Conservation (phyloP, 495 filamentous ascomycete species). For the Schizothecium vesticola region DNA sequence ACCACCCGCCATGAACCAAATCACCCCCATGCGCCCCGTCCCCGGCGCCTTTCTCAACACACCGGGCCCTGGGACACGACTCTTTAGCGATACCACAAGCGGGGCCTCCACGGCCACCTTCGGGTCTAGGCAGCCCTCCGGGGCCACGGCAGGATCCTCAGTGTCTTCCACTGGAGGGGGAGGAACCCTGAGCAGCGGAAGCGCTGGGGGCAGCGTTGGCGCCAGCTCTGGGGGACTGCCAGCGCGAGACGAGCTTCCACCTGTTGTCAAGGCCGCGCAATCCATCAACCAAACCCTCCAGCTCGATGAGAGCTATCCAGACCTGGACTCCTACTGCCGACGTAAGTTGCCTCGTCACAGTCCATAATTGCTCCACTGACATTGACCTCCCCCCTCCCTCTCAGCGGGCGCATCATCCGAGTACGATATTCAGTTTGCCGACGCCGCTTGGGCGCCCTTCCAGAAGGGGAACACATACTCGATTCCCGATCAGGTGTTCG, state of each 20-base stretch:
- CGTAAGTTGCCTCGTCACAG: slow-evolving; percentile 54
- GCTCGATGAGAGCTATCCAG: slow-evolving; percentile 75
- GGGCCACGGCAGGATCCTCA: neutral
- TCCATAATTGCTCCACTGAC: neutral
- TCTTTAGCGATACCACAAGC: slow-evolving; percentile 26
- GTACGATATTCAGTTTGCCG: slow-evolving; percentile 65
- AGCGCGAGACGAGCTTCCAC: slow-evolving; percentile 33
- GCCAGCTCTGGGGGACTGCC: neutral
- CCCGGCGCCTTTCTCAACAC: slow-evolving; percentile 73
- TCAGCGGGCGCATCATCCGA: slow-evolving; percentile 76
- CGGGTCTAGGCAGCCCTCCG: neutral
- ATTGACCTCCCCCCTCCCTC: slow-evolving; percentile 10
- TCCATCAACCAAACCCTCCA: slow-evolving; percentile 76
- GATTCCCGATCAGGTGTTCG: slow-evolving; percentile 83
- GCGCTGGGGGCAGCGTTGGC: neutral
- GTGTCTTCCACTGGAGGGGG: slow-evolving; percentile 8
- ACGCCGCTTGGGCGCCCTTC: slow-evolving; percentile 80
- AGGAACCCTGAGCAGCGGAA: slow-evolving; percentile 2
- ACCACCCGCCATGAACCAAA: slow-evolving; percentile 59
- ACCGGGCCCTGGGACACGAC: slow-evolving; percentile 46
- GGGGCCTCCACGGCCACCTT: neutral
- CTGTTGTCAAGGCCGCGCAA: slow-evolving; percentile 70
- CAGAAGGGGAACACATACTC: slow-evolving; percentile 73
- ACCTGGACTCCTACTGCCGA: slow-evolving; percentile 81
- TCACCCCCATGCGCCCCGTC: slow-evolving; percentile 60